Base-by-base conservation (phyloP, 164 flowering plant species). In the Nymphaea colorata region DNA sequence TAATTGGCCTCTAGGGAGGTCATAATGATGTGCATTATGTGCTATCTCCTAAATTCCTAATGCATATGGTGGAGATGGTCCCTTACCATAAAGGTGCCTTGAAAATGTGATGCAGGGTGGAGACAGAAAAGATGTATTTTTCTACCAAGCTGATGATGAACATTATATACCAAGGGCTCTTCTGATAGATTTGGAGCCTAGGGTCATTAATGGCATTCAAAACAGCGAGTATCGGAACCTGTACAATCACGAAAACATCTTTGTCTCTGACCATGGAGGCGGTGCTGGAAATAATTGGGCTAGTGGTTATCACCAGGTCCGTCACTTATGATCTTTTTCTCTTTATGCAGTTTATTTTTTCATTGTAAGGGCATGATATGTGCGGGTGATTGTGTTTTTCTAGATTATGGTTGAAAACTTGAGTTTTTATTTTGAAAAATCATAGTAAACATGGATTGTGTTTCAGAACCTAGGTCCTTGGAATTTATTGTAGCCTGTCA, bases 221-320 rank as follows among this genome's bases (percentile, higher is more conserved):
- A 95, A 90, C 68, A 80, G 98, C 73, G 99, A 95, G 66, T 95
- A 95, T 65, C 81, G 96, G 42, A 92, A 95, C 71, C 89, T 95
- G 18, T 95, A 92, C 77, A 95, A 95, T 81, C 97, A 90, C 63
- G 99, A 95, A 70, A 95, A 95, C 73, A 78, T 95, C 66, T 95
- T 86, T 80, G 85, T 92, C 47, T 76, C 99, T 2, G 89, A 90
- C 73, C 94, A 92, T 74, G 99, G 99, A 71, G 98, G 99, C 6
- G 98, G 99, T 73, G 99, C 99, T 67, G 99, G 99, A 60, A 95
- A 95, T 77, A 95, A 90, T 74, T 95, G 99, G 99, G 99, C 99
- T 41, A 95, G 93, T 76, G 99, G 99, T 64, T 95, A 95, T 78
- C 90, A 95, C 78, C 81, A 79, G 81, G 81, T 79, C 65, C 67